phyloP scores from a whole-genome alignment of 148 eudicot genomes.

The Fallopia convolvulus region DNA sequence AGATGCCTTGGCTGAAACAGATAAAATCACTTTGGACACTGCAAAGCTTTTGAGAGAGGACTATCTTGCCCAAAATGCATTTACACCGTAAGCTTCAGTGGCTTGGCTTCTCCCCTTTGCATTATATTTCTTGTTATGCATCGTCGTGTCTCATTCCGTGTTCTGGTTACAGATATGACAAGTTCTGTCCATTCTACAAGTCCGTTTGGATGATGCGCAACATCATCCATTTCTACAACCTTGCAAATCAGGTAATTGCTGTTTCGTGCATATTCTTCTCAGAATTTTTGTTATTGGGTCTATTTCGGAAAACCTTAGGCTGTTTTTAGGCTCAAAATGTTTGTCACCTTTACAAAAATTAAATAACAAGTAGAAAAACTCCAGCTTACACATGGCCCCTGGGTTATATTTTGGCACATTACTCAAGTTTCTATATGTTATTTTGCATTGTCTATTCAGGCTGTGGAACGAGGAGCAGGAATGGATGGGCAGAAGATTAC shows the following conservation, averaged over 20 bases:
- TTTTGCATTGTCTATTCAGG: slow-evolving; percentile 27
- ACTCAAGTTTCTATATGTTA: no score
- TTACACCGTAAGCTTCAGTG: slow-evolving; percentile 63
- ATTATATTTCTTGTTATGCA: slow-evolving; percentile 8
- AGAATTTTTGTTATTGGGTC: background rate
- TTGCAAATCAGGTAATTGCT: slow-evolving; percentile 84
- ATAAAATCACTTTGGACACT: slow-evolving; percentile 90
- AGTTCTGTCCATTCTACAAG: slow-evolving; percentile 97
- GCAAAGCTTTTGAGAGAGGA: slow-evolving; percentile 98
- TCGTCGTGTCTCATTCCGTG: background rate
- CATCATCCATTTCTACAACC: slow-evolving; percentile 90
- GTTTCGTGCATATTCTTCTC: background rate
- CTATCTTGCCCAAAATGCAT: slow-evolving; percentile 99
- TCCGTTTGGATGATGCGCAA: slow-evolving; percentile 99
- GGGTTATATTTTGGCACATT: background rate
- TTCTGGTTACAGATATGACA: slow-evolving; percentile 66
- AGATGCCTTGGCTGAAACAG: slow-evolving; percentile 96
- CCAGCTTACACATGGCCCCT: no score
- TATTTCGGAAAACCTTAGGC: no score
- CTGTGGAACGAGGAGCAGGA: slow-evolving; percentile 91
- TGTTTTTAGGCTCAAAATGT: no score
- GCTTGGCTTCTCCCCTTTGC: background rate
- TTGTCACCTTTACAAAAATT: no score
- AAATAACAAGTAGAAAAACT: no score
- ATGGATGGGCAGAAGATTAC: slow-evolving; percentile 82